Evolutionary conservation across 352 stramenopile species (phyloP).

Genomic region (Blastocystis sp.): DNA sequence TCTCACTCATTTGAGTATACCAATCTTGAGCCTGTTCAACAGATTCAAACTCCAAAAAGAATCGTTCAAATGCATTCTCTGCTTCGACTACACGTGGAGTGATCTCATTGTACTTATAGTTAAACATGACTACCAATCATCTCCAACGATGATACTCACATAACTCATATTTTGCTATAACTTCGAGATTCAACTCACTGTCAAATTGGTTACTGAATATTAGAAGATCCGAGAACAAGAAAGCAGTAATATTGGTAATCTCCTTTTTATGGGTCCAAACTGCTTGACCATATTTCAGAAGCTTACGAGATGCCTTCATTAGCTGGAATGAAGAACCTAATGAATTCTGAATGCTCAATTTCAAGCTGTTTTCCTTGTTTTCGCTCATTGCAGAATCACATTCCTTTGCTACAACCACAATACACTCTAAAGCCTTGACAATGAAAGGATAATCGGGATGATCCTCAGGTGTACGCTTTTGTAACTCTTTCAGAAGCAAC

Average conservation of each 20-base stretch:
- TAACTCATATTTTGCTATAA: constrained; percentile 43
- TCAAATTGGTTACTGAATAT: constrained; percentile 52
- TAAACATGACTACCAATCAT: constrained; percentile 32
- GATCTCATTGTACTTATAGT: neutral
- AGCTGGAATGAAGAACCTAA: constrained; percentile 27
- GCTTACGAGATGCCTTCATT: constrained; percentile 43
- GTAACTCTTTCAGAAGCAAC: constrained; percentile 73
- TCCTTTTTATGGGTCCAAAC: neutral
- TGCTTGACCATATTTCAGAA: constrained; percentile 18
- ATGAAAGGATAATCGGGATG: constrained; percentile 70
- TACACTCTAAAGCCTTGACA: constrained; percentile 18
- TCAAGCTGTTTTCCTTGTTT: constrained; percentile 26
- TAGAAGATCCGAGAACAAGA: constrained; percentile 45
- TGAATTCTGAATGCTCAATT: constrained; percentile 56
- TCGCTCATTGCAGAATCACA: constrained; percentile 51
- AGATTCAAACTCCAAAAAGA: neutral
- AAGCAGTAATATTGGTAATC: neutral
- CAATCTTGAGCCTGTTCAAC: neutral
- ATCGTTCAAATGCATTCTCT: constrained; percentile 29
- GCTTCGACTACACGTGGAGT: neutral
- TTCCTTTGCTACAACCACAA: constrained; percentile 33
- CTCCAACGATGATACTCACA: neutral
- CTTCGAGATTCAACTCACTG: constrained; percentile 18
- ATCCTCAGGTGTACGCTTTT: constrained; percentile 70
- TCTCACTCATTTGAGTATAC: neutral